Evolutionary conservation across 352 stramenopile species (phyloP), one percentile per base, ranked within the genome.

Genomic region (Globisporangium uncinulatum): DNA sequence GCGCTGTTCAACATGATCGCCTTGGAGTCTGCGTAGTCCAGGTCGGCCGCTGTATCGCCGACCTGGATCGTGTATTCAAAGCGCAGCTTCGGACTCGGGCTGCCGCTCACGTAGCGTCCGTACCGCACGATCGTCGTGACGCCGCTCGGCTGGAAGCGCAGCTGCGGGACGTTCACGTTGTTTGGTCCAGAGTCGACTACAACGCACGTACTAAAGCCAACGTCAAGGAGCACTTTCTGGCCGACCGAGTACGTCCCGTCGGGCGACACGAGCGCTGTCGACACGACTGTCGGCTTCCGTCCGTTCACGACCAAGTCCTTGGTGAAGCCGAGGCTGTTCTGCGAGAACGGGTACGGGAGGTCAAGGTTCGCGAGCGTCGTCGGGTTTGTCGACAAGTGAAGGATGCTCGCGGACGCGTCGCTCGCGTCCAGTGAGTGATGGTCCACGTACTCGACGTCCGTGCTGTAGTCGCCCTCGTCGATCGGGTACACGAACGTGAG

Each of bases 21-120:
- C 2, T 66, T 62, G 5, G 77, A 76, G 34, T 63, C 67, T 0
- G 79, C 70, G 54, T 94, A 94, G 32, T 94, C 85, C 8, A 94
- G 56, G 42, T 83, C 67, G 4, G 54, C 64, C 0, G 83, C 56
- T 5, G 74, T 86, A 48, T 95, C 85, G 17, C 83, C 85, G 2
- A 79, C 89, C 46, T 84, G 69, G 6, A 95, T 69, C 2, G 63
- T 76, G 58, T 94, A 95, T 56, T 90, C 68, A 21, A 95, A 95
- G 1, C 76, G 70, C 20, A 95, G 45, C 8, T 62, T 74, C 0
- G 62, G 63, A 24, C 74, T 65, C 1, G 71, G 66, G 47, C 75
- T 86, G 4, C 76, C 79, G 29, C 81, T 76, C 15, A 85, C 62
- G 34, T 89, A 93, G 3, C 54, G 15, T 1, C 62, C 85, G 49